These are phyloP conservation scores for Xerocomus minutiporus DNA, from an alignment of 1,284 basidiomycete genomes.

Conservation along the genomic window DNA sequence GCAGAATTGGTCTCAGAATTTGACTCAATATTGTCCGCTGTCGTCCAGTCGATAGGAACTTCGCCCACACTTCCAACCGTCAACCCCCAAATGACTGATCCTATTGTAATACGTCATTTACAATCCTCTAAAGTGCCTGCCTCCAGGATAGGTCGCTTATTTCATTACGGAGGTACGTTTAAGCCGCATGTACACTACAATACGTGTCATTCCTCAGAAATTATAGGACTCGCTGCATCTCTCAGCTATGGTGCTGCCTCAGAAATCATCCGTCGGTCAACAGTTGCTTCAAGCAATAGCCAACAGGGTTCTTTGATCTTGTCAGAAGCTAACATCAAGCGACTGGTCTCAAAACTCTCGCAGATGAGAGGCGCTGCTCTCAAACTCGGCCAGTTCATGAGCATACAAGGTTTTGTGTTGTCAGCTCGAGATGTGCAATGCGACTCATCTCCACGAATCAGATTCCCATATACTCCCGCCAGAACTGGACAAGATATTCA, in stretches of 20 bases:
- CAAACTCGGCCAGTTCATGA: conserved; percentile 96
- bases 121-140: conserved; percentile 83
- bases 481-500: conserved; percentile 85
- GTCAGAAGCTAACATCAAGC: conserved; percentile 85
- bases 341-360: conserved; percentile 88
- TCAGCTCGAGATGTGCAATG: neutral
- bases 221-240: conserved; percentile 64
- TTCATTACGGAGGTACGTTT: conserved; percentile 84
- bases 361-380: conserved; percentile 96
- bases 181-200: neutral
- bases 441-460: conserved; percentile 26
- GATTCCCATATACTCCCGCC: conserved; percentile 87
- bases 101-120: conserved; percentile 42
- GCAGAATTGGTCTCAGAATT: neutral
- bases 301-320: conserved; percentile 61
- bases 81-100: conserved; percentile 1
- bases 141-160: conserved; percentile 79
- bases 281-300: conserved; percentile 32
- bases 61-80: neutral
- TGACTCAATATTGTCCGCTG: neutral
- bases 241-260: conserved; percentile 69
- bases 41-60: conserved; percentile 11
- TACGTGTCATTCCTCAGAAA: neutral
- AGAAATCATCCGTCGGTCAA: conserved; percentile 49
- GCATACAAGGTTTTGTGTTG: conserved; percentile 76